Evolutionary conservation across 179 eudicot species (phyloP).

Genomic region (Spergularia azorica): DNA sequence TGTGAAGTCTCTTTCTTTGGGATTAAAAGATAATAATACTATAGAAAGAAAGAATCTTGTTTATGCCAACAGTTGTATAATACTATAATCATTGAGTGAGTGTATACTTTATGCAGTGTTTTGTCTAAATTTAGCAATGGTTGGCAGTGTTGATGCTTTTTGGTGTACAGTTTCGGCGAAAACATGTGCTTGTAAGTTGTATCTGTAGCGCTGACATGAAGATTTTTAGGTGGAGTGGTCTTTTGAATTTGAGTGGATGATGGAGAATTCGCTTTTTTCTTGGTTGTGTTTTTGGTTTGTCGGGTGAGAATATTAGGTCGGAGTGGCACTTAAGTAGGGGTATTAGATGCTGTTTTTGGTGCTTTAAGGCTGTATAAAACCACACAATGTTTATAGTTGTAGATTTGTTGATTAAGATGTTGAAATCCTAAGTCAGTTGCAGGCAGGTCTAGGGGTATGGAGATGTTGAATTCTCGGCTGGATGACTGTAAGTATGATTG

Average conservation of each 20-base stretch:
- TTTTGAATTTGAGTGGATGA: constrained; percentile 22
- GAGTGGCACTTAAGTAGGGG: constrained; percentile 16
- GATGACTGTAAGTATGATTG: background rate
- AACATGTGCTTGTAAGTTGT: background rate
- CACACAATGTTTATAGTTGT: constrained; percentile 7
- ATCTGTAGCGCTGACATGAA: constrained; percentile 13
- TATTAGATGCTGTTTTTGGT: constrained; percentile 29
- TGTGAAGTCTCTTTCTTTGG: too few relatives aligned
- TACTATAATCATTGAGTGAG: background rate
- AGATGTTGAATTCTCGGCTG: constrained; percentile 4
- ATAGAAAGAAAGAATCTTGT: background rate
- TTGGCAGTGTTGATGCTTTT: too few relatives aligned
- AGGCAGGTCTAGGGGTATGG: constrained; percentile 7
- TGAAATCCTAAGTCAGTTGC: too few relatives aligned
- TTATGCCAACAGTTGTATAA: background rate
- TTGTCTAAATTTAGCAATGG: constrained; percentile 7
- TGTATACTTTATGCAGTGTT: background rate
- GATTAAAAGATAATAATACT: too few relatives aligned
- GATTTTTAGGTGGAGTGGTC: background rate
- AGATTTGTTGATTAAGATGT: constrained; percentile 7
- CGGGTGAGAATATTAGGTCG: constrained; percentile 1
- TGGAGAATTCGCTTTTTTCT: constrained; percentile 15
- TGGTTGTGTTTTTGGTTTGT: background rate
- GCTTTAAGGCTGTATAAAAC: constrained; percentile 13
- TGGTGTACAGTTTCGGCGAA: background rate